Percentiles rank a stretch among this genome's conserved stretches.
These are phyloP conservation scores for Eragrostis nindensis DNA, from an alignment of 176 grass and related monocot species.

Conservation along the genomic window DNA sequence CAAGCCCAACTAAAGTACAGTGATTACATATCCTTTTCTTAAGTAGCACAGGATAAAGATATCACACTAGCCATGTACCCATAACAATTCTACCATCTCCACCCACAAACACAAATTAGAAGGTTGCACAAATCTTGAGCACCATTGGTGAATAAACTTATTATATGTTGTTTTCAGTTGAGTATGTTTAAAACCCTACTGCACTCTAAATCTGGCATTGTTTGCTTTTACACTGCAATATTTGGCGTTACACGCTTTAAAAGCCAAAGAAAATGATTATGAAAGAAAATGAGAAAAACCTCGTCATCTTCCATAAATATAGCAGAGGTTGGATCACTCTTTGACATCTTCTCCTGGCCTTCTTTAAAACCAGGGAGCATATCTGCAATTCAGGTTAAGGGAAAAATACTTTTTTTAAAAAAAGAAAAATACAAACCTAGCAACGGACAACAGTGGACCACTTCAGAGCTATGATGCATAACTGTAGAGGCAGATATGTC, in stretches of 20 bases:
- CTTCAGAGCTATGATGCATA: neutral
- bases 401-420: neutral
- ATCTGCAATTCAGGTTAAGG: slow-evolving; percentile 57
- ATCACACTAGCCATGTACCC: too few relatives aligned
- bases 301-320: slow-evolving; percentile 98
- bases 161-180: neutral
- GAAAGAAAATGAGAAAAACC: slow-evolving; percentile 42
- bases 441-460: slow-evolving; percentile 18
- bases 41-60: neutral
- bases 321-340: slow-evolving; percentile 79
- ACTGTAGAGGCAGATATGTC: neutral
- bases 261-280: neutral
- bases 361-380: slow-evolving; percentile 94
- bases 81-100: too few relatives aligned
- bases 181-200: neutral
- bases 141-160: neutral
- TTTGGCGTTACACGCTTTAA: slow-evolving; percentile 11
- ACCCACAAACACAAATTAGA: neutral
- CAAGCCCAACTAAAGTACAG: slow-evolving; percentile 13
- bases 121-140: neutral
- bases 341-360: slow-evolving; percentile 95
- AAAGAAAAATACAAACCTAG: neutral
- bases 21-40: neutral
- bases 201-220: neutral
- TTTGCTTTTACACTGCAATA: too few relatives aligned